Evolutionary conservation across 148 eudicot species (phyloP), one percentile per base, ranked within the genome.

Genomic region (Cornus controversa): DNA sequence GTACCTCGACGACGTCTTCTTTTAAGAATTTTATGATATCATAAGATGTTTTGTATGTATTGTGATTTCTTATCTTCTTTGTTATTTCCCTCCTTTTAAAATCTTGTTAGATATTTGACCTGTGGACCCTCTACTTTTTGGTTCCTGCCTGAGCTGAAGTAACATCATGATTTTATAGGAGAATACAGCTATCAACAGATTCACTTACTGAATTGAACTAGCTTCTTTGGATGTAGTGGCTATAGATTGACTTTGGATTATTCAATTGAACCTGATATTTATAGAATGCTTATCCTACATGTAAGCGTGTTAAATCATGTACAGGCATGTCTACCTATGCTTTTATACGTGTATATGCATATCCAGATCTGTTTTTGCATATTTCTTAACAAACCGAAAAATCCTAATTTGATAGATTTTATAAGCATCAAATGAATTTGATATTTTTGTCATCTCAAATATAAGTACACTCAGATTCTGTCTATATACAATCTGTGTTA

Each of bases 1-100:
- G 97, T 94, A 89, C 69, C 75, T 64, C 23, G 6, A 16, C 72
- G 60, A 25, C 66, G 31, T 10, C 68, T 67, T 63, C 53, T 69
- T 76, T 57, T 65, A 50, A 72, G 54, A 72, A 40, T 8, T 74
- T 66, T 53, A 47, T 70, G 23, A 14, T 66, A 15, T 54, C 67
- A 62, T 60, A 27, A 14, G 22, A 22, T 28, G 29, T 5, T 25
- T 18, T 54, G 29, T 29, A 16, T 71, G 50, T 37, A 22, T 66
- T 3, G 16, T 5, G 6, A 10, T 23, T 73, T 25, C 71, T 36
- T 29, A 11, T 42, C 18, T 66, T 31, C 64, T 40, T 40, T 40
- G 29, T 31, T 69, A 14, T 42, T 13, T n/a, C 72, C 14, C 16
- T 57, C 20, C 57, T 11, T 50, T 50, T 50, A 16, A 50, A 50